Percentiles rank a stretch among this genome's conserved stretches.
phyloP scores from a whole-genome alignment of 768 basidiomycete species.

The Multifurca ochricompacta region DNA sequence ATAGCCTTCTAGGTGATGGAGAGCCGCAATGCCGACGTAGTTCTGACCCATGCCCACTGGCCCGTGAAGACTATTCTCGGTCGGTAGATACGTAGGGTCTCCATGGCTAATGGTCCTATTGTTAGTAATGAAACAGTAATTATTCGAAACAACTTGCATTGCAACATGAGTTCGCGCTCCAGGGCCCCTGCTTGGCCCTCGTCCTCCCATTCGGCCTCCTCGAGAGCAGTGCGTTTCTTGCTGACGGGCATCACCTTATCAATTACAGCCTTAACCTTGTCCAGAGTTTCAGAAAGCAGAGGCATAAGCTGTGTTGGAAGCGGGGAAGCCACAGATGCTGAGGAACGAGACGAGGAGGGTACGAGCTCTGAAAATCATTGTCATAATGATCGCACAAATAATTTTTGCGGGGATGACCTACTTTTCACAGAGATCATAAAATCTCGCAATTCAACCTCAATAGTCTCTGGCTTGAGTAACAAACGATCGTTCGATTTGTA shows the following conservation, averaged over 20 bases:
- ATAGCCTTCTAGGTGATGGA: constrained; percentile 94
- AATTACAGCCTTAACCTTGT: constrained; percentile 66
- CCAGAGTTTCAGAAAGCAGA: constrained; percentile 59
- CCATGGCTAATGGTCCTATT: constrained; percentile 57
- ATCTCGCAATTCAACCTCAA: constrained; percentile 77
- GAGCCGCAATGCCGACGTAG: constrained; percentile 81
- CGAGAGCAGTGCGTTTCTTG: constrained; percentile 77
- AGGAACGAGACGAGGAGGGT: constrained; percentile 89
- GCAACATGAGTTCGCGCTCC: constrained; percentile 80
- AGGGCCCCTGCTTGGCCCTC: constrained; percentile 74
- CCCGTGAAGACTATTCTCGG: constrained; percentile 84
- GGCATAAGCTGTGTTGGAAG: constrained; percentile 81
- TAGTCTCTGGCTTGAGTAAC: constrained; percentile 76
- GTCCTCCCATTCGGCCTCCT: constrained; percentile 94
- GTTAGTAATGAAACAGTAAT: background rate
- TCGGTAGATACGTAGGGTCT: constrained; percentile 82
- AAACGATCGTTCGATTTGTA: constrained; percentile 88
- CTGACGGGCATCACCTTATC: constrained; percentile 66
- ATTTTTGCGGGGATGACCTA: constrained; percentile 33
- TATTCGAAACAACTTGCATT: constrained; percentile 45
- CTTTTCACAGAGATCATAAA: constrained; percentile 98
- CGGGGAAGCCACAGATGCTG: constrained; percentile 76
- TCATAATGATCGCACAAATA: constrained; percentile 5
- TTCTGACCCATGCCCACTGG: constrained; percentile 80
- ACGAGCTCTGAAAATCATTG: constrained; percentile 59